phyloP scores from a whole-genome alignment of 768 basidiomycete species.

The Lactarius tabidus region DNA sequence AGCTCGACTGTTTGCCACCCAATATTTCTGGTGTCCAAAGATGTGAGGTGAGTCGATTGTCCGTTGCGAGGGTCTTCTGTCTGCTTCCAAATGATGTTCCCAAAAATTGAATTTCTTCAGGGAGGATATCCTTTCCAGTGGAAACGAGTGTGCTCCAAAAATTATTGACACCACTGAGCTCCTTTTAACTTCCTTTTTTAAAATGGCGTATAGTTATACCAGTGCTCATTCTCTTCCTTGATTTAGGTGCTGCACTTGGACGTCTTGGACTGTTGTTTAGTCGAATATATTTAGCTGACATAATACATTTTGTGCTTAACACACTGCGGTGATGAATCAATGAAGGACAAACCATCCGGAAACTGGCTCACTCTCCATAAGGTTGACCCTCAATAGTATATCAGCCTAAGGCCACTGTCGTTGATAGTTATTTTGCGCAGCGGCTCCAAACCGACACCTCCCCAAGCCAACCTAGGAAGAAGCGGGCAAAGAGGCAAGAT shows the following conservation, averaged over 20 bases:
- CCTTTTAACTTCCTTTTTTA: neutral
- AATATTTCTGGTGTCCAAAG: slow-evolving; percentile 34
- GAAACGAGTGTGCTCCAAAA: slow-evolving; percentile 68
- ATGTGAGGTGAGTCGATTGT: slow-evolving; percentile 14
- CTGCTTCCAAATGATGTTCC: slow-evolving; percentile 49
- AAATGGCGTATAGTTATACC: neutral
- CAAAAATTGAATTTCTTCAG: slow-evolving; percentile 85
- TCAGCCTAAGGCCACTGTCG: neutral
- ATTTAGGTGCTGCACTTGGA: neutral
- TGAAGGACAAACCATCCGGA: slow-evolving; percentile 10
- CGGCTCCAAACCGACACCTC: slow-evolving; percentile 3
- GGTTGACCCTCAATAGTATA: slow-evolving; percentile 12
- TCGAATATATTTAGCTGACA: slow-evolving; percentile 5
- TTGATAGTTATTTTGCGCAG: slow-evolving; percentile 12
- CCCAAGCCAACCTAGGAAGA: neutral
- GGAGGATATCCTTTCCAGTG: slow-evolving; percentile 60
- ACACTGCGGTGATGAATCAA: neutral
- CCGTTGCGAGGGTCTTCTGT: slow-evolving; percentile 1
- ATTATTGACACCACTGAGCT: slow-evolving; percentile 50
- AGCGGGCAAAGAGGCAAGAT: slow-evolving; percentile 1
- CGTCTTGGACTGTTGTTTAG: neutral
- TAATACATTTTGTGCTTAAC: neutral
- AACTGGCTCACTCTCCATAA: slow-evolving; percentile 20
- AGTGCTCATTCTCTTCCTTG: neutral
- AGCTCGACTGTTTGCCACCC: slow-evolving; percentile 26